Conservation (phyloP, 257 asterid species). For the Orobanche coerulescens region DNA sequence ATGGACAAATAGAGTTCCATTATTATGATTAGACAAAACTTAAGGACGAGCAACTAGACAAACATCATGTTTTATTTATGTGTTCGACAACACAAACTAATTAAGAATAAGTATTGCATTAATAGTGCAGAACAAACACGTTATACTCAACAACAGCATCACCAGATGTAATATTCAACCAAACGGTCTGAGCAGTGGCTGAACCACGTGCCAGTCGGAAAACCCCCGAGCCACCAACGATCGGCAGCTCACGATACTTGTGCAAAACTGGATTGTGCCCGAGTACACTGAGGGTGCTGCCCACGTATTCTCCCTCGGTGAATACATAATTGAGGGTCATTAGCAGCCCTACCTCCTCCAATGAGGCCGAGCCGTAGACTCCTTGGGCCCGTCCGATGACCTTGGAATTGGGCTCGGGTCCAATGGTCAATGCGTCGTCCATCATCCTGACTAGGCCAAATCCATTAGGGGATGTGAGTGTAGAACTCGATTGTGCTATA, state of each 20-base stretch:
- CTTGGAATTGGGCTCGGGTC: constrained; percentile 29
- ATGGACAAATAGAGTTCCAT: too few relatives aligned
- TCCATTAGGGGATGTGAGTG: constrained; percentile 13
- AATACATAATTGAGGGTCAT: constrained; percentile 33
- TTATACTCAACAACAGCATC: constrained; percentile 43
- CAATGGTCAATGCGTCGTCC: constrained; percentile 27
- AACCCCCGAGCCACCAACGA: constrained; percentile 42
- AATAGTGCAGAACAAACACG: constrained; percentile 28
- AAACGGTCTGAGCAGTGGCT: constrained; percentile 26
- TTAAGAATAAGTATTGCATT: not conserved
- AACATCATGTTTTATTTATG: too few relatives aligned
- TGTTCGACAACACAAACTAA: not conserved
- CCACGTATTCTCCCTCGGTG: constrained; percentile 27
- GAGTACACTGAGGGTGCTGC: constrained; percentile 38
- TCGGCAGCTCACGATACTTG: constrained; percentile 37
- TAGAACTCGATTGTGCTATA: constrained; percentile 27
- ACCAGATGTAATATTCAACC: not conserved
- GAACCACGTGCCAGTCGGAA: constrained; percentile 45
- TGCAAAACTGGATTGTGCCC: constrained; percentile 28
- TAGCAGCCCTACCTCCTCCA: constrained; percentile 20
- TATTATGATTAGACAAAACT: too few relatives aligned
- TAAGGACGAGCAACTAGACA: too few relatives aligned
- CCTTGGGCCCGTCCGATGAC: constrained; percentile 41
- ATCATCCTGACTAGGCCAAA: constrained; percentile 27
- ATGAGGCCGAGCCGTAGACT: constrained; percentile 23